Conservation (phyloP, 192 early-diverging fungal genomes). For the Entomortierella lignicola region DNA sequence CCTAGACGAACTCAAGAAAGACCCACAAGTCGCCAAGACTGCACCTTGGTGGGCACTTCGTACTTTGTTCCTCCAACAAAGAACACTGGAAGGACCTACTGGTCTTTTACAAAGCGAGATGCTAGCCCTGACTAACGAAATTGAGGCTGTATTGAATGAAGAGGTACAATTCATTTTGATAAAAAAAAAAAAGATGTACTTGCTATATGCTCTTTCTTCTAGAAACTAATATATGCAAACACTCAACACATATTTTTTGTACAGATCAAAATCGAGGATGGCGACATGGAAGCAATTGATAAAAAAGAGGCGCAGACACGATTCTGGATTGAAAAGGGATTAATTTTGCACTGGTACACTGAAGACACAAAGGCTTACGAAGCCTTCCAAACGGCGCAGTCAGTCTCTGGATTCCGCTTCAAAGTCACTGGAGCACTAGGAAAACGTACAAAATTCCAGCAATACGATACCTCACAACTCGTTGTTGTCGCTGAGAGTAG, state of each 20-base stretch:
- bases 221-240: too few relatives aligned
- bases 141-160: slow-evolving; percentile 22
- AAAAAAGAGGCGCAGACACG: slow-evolving; percentile 65
- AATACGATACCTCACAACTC: slow-evolving; percentile 88
- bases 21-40: slow-evolving; percentile 49
- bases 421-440: slow-evolving; percentile 91
- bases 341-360: slow-evolving; percentile 83
- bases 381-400: slow-evolving; percentile 79
- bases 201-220: too few relatives aligned
- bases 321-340: slow-evolving; percentile 81
- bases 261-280: slow-evolving; percentile 27
- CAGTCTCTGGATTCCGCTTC: slow-evolving; percentile 84
- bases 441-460: slow-evolving; percentile 93
- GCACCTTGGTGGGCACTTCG: slow-evolving; percentile 84
- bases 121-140: slow-evolving; percentile 30
- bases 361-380: slow-evolving; percentile 74
- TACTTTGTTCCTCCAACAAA: slow-evolving; percentile 80
- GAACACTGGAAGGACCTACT: slow-evolving; percentile 69
- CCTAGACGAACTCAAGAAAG: slow-evolving; percentile 24
- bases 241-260: neutral
- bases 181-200: too few relatives aligned
- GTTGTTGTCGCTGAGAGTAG: slow-evolving; percentile 89
- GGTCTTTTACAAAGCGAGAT: slow-evolving; percentile 66
- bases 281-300: slow-evolving; percentile 40
- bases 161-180: slow-evolving; percentile 35